These are phyloP conservation scores for Trichoderma gracile DNA, from an alignment of 2,329 filamentous ascomycete genomes.

Conservation along the genomic window DNA sequence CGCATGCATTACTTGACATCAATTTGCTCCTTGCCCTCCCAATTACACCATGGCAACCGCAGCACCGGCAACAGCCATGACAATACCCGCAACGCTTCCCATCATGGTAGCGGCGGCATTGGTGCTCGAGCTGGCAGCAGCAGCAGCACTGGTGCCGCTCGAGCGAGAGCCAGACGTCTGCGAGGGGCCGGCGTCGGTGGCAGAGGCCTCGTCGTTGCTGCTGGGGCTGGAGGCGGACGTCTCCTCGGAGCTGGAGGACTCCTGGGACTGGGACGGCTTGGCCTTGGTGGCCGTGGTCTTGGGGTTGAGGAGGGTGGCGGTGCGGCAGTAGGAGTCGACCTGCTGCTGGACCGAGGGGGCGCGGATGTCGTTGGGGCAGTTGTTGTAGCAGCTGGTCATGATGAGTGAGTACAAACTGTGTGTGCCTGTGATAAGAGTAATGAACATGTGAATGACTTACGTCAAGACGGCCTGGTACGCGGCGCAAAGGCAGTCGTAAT, in stretches of 20 bases:
- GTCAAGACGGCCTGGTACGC: slow-evolving; percentile 48
- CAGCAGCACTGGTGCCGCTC: neutral
- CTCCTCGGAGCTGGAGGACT: slow-evolving; percentile 30
- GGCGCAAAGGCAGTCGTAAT: slow-evolving; percentile 52
- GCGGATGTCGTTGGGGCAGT: slow-evolving; percentile 54
- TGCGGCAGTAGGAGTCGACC: slow-evolving; percentile 48
- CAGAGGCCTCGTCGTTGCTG: slow-evolving; percentile 32
- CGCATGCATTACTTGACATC: neutral
- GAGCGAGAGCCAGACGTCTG: slow-evolving; percentile 29
- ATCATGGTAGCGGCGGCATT: slow-evolving; percentile 36
- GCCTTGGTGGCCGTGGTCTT: slow-evolving; percentile 33
- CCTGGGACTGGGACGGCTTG: slow-evolving; percentile 30
- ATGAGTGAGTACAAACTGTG: slow-evolving; percentile 24
- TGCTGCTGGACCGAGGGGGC: slow-evolving; percentile 40
- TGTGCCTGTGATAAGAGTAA: no score
- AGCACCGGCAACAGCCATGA: slow-evolving; percentile 43
- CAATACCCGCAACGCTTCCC: slow-evolving; percentile 38
- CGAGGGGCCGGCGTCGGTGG: neutral
- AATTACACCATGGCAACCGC: slow-evolving; percentile 42
- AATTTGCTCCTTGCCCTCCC: no score
- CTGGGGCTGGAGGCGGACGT: slow-evolving; percentile 29
- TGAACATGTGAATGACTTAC: slow-evolving; percentile 38
- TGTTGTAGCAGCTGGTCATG: slow-evolving; percentile 53
- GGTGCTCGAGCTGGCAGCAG: slow-evolving; percentile 18
- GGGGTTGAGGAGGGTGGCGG: slow-evolving; percentile 48